Evolutionary conservation across 805 yeast species (phyloP).

Genomic region (Wickerhamomyces strasburgensis): DNA sequence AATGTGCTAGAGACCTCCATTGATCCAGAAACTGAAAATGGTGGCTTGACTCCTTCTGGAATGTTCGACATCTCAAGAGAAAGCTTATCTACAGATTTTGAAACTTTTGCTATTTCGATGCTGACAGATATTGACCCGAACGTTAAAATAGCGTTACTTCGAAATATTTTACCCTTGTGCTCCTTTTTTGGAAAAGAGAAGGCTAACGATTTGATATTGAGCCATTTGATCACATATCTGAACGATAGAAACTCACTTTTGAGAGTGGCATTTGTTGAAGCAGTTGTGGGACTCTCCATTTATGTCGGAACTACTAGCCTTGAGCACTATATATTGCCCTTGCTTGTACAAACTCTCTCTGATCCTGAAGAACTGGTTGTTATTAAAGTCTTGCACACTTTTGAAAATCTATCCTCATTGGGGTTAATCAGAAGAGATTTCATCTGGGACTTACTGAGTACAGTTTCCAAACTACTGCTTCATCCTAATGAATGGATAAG

Average conservation of each 20-base stretch:
- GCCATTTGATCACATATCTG: constrained; percentile 86
- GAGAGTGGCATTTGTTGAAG: constrained; percentile 63
- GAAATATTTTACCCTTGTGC: constrained; percentile 72
- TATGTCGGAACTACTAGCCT: constrained; percentile 77
- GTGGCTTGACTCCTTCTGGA: constrained; percentile 28
- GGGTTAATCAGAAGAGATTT: constrained; percentile 49
- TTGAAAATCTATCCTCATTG: constrained; percentile 50
- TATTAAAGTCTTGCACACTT: constrained; percentile 56
- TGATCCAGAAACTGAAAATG: constrained; percentile 44
- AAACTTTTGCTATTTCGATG: constrained; percentile 55
- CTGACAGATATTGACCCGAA: constrained; percentile 63
- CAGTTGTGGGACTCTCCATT: constrained; percentile 69
- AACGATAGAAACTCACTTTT: constrained; percentile 72
- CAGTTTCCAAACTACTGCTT: constrained; percentile 52
- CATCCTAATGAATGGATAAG: constrained; percentile 90
- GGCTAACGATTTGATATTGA: constrained; percentile 81
- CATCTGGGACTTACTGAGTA: constrained; percentile 50
- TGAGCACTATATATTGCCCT: constrained; percentile 84
- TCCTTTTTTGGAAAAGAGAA: constrained; percentile 80
- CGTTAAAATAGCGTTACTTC: constrained; percentile 66
- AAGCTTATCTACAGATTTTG: constrained; percentile 50
- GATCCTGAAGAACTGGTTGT: constrained; percentile 85
- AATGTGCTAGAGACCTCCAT: constrained; percentile 28
- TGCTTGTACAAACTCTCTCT: constrained; percentile 73
- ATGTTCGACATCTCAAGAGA: constrained; percentile 36